These are phyloP conservation scores for Phalaenopsis hybrid DNA, from an alignment of 116 monocot genomes.

Conservation along the genomic window DNA sequence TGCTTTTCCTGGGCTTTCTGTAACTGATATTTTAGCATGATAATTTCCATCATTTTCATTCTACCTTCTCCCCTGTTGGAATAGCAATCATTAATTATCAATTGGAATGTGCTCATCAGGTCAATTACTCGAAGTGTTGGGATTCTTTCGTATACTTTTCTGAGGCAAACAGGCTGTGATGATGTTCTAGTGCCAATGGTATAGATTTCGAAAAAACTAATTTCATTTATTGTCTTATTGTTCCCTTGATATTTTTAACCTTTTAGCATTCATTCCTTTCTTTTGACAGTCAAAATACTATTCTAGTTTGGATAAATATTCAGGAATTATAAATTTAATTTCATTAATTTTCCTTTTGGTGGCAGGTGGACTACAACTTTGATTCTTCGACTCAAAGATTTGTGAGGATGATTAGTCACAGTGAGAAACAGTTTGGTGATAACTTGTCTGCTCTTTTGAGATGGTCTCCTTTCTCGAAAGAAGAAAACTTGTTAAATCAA, in stretches of 20 bases:
- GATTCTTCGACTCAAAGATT: constrained; percentile 21
- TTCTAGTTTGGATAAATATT: background rate
- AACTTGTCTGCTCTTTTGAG: constrained; percentile 58
- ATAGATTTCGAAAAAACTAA: background rate
- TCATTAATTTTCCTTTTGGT: background rate
- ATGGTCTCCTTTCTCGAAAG: constrained; percentile 86
- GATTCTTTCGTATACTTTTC: constrained; percentile 88
- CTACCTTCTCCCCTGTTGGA: background rate
- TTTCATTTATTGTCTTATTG: background rate
- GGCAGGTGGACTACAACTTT: constrained; percentile 77
- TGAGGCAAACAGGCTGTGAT: constrained; percentile 54
- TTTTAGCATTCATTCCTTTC: background rate
- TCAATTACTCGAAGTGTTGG: constrained; percentile 67
- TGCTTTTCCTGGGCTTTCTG: background rate
- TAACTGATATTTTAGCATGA: background rate
- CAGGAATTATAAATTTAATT: background rate
- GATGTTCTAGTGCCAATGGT: constrained; percentile 82
- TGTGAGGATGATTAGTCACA: constrained; percentile 22
- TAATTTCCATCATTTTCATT: background rate
- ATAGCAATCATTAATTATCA: background rate
- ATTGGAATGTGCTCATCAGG: constrained; percentile 27
- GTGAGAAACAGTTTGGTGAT: constrained; percentile 39
- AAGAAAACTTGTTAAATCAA: constrained; percentile 59
- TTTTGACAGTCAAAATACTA: background rate
- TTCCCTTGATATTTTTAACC: background rate